phyloP scores from a whole-genome alignment of 768 basidiomycete genomes.

The Tylopilus balloui region DNA sequence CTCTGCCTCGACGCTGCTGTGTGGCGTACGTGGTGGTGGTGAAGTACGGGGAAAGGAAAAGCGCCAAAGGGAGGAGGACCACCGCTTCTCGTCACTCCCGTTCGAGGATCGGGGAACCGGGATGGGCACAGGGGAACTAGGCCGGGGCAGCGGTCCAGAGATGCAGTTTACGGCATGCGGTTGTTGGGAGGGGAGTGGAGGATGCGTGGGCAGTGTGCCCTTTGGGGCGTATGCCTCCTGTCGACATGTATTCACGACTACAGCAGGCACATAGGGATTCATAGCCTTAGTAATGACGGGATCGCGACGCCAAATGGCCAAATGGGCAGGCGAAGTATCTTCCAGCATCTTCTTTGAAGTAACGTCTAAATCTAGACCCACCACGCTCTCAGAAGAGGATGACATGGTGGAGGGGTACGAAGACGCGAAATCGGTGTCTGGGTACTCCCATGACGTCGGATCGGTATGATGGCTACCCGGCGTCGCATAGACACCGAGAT shows the following conservation, averaged over 20 bases:
- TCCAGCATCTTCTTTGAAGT: conserved; percentile 31
- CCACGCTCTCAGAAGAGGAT: conserved; percentile 34
- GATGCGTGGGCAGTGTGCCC: conserved; percentile 7
- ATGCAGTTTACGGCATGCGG: conserved; percentile 10
- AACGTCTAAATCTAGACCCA: conserved; percentile 30
- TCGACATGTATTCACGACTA: conserved; percentile 27
- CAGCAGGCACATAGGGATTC: conserved; percentile 23
- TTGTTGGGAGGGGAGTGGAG: conserved; percentile 12
- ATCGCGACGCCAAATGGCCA: conserved; percentile 33
- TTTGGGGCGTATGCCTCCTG: conserved; percentile 17
- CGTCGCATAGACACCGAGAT: conserved; percentile 37
- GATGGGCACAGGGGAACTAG: conserved; percentile 30
- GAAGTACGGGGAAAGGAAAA: conserved; percentile 33
- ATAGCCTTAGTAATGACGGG: conserved; percentile 23
- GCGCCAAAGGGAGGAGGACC: conserved; percentile 34
- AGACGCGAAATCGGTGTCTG: conserved; percentile 45
- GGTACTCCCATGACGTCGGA: conserved; percentile 43
- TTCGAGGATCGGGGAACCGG: conserved; percentile 28
- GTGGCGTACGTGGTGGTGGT: conserved; percentile 26
- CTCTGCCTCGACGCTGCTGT: conserved; percentile 20
- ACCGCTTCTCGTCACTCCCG: conserved; percentile 31
- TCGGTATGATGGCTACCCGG: conserved; percentile 50
- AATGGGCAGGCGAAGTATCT: conserved; percentile 28
- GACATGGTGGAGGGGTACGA: conserved; percentile 44
- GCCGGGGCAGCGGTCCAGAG: conserved; percentile 17